Conservation (phyloP, 176 grass and related monocot genomes). For the Zea mays region DNA sequence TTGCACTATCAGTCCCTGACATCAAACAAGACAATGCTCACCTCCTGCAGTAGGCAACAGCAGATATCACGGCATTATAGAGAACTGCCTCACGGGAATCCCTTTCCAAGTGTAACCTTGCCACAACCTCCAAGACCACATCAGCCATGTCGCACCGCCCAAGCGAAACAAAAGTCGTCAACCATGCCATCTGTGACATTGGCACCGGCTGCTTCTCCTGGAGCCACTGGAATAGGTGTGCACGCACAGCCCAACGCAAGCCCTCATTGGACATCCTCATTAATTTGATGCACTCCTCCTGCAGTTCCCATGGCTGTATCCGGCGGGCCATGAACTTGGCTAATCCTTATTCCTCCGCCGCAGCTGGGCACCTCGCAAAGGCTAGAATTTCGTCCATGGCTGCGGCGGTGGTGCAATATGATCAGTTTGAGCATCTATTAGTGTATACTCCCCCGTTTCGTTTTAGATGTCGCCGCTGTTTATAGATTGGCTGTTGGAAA, state of each 20-base stretch:
- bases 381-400: conserved; percentile 48
- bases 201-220: background rate
- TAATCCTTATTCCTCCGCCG: conserved; percentile 2
- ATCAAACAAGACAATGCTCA: conserved; percentile 16
- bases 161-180: conserved; percentile 37
- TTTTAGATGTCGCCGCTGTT: no score
- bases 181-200: background rate
- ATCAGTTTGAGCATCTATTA: no score
- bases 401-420: background rate
- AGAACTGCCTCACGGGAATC: conserved; percentile 22
- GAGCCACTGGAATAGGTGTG: conserved; percentile 39
- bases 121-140: conserved; percentile 35
- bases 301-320: background rate
- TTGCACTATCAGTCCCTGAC: background rate
- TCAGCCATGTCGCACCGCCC: conserved; percentile 34
- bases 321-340: conserved; percentile 20
- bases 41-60: conserved; percentile 36
- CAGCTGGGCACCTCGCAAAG: conserved; percentile 14
- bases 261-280: conserved; percentile 38
- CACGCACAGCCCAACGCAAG: conserved; percentile 35
- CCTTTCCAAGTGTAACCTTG: conserved; percentile 15
- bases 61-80: conserved; percentile 42
- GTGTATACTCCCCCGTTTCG: no score
- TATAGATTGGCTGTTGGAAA: no score
- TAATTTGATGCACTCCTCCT: background rate